Conservation (phyloP, 2,329 filamentous ascomycete genomes). For the Microsporum ferrugineum region DNA sequence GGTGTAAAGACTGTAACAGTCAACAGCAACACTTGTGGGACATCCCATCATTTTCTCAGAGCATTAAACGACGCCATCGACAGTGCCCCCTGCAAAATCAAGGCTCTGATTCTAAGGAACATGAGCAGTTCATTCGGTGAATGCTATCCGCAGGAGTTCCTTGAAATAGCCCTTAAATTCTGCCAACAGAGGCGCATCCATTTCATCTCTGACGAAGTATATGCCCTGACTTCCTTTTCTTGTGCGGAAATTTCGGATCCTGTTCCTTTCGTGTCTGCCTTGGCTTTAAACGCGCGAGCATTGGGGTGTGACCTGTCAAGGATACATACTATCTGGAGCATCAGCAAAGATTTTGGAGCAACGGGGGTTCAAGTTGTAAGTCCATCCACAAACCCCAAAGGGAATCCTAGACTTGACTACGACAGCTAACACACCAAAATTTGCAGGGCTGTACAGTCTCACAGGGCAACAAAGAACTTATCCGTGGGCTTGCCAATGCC, state of each 20-base stretch:
- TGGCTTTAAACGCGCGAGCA: conserved; percentile 11
- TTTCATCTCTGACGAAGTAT: conserved; percentile 22
- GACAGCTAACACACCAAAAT: not conserved
- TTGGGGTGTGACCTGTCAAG: conserved; percentile 15
- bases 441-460: conserved; percentile 17
- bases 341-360: conserved; percentile 17
- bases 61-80: conserved; percentile 13
- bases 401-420: not conserved
- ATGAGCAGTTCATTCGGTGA: conserved; percentile 21
- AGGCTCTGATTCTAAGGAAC: conserved; percentile 19
- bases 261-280: conserved; percentile 13
- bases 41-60: conserved; percentile 13
- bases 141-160: conserved; percentile 16
- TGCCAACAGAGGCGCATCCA: conserved; percentile 18
- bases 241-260: conserved; percentile 12
- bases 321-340: conserved; percentile 17
- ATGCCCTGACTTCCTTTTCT: conserved; percentile 16
- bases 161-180: conserved; percentile 17
- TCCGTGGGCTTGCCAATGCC: conserved; percentile 13
- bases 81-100: conserved; percentile 12
- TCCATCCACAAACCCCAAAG: not conserved
- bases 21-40: conserved; percentile 12
- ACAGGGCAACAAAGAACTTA: conserved; percentile 17
- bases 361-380: conserved; percentile 16
- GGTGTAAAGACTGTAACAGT: conserved; percentile 15